Percentiles rank a stretch among this genome's conserved stretches.
phyloP scores from a whole-genome alignment of 2,329 filamentous ascomycete species.

The Fusarium algeriense region DNA sequence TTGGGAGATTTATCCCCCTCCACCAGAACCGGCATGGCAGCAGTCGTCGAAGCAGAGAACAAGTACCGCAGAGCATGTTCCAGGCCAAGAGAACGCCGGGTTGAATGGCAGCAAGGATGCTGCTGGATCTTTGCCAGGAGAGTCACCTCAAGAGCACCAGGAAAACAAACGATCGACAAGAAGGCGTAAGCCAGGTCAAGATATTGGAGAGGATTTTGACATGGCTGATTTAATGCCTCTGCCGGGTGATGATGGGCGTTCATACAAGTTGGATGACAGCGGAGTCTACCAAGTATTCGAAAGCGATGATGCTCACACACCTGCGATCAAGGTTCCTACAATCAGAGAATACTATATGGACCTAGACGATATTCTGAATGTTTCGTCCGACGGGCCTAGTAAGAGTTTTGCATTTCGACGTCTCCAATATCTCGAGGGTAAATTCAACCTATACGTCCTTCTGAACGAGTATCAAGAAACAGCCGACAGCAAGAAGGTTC shows the following conservation, averaged over 20 bases:
- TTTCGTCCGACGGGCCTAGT: constrained; percentile 94
- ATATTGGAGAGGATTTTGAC: constrained; percentile 93
- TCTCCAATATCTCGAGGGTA: constrained; percentile 94
- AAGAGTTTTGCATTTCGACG: constrained; percentile 98
- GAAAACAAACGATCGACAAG: constrained; percentile 63
- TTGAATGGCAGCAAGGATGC: constrained; percentile 26
- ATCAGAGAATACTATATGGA: constrained; percentile 97
- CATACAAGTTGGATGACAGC: constrained; percentile 82
- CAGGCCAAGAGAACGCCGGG: constrained; percentile 37
- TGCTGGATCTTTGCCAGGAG: constrained; percentile 5
- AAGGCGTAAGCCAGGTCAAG: constrained; percentile 84
- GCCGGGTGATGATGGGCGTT: constrained; percentile 76
- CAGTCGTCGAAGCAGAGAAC: constrained; percentile 44
- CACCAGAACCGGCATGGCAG: constrained; percentile 89
- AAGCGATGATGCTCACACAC: constrained; percentile 71
- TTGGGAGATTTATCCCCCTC: constrained; percentile 92
- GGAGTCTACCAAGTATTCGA: constrained; percentile 96
- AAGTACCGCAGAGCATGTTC: constrained; percentile 29
- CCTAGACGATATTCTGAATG: constrained; percentile 83
- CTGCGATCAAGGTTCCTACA: constrained; percentile 87
- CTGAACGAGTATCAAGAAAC: constrained; percentile 98
- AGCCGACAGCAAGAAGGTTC: constrained; percentile 96
- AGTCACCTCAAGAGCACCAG: constrained; percentile 40
- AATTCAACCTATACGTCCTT: constrained; percentile 93
- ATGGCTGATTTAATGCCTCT: constrained; percentile 82